Conservation (phyloP, 768 basidiomycete species). For the Boletus subcaerulescens region DNA sequence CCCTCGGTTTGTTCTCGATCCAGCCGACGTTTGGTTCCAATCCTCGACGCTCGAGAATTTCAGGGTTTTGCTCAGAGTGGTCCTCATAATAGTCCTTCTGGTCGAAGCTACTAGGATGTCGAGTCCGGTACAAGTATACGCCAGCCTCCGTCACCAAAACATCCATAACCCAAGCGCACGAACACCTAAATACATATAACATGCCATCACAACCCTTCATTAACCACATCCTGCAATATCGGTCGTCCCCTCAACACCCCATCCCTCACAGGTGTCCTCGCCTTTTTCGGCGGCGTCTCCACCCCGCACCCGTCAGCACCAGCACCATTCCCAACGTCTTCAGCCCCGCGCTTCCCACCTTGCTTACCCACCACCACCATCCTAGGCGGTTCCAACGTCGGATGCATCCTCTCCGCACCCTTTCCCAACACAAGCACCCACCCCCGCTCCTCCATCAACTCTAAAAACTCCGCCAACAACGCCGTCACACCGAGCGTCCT, state of each 20-base stretch:
- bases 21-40: too few relatives aligned
- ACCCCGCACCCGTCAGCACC: background rate
- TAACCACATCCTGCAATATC: slow-evolving; percentile 59
- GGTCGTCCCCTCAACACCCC: slow-evolving; percentile 56
- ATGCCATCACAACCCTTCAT: slow-evolving; percentile 32
- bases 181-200: too few relatives aligned
- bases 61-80: too few relatives aligned
- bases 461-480: slow-evolving; percentile 72
- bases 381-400: slow-evolving; percentile 23
- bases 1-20: too few relatives aligned
- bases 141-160: too few relatives aligned
- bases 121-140: too few relatives aligned
- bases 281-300: slow-evolving; percentile 35
- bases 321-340: background rate
- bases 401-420: slow-evolving; percentile 54
- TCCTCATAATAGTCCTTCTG: too few relatives aligned
- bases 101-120: too few relatives aligned
- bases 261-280: slow-evolving; percentile 32
- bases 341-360: slow-evolving; percentile 13
- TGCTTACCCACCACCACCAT: slow-evolving; percentile 8
- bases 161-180: too few relatives aligned
- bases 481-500: slow-evolving; percentile 63
- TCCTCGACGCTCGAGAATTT: too few relatives aligned
- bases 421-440: slow-evolving; percentile 70
- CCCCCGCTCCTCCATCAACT: slow-evolving; percentile 61